Evolutionary conservation across 2,329 filamentous ascomycete genomes (phyloP).

Genomic region (Chlorencoelia australis): DNA sequence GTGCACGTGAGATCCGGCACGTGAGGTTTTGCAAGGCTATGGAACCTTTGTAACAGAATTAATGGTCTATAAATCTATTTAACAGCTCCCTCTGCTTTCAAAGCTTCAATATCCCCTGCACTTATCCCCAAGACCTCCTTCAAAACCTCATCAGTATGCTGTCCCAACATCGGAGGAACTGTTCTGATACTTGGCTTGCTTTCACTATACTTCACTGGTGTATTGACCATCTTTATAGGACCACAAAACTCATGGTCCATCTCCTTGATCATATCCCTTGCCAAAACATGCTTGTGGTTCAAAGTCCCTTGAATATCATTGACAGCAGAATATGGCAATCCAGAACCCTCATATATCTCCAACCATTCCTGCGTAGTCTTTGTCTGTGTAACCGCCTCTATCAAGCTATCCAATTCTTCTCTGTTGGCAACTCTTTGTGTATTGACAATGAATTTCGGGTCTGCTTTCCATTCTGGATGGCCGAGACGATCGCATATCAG

Average conservation of each 20-base stretch:
- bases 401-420: conserved; percentile 64
- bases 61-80: conserved; percentile 31
- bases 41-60: too few relatives aligned
- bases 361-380: conserved; percentile 87
- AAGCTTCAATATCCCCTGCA: conserved; percentile 44
- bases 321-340: conserved; percentile 89
- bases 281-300: conserved; percentile 73
- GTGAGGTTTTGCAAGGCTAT: too few relatives aligned
- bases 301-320: conserved; percentile 85
- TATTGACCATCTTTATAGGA: conserved; percentile 81
- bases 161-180: conserved; percentile 73
- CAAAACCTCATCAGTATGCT: conserved; percentile 77
- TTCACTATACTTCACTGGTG: conserved; percentile 87
- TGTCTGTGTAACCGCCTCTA: conserved; percentile 63
- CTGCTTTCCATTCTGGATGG: conserved; percentile 47
- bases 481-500: conserved; percentile 52
- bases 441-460: conserved; percentile 51
- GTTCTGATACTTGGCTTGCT: conserved; percentile 65
- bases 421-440: conserved; percentile 58
- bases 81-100: conserved; percentile 60
- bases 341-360: conserved; percentile 73
- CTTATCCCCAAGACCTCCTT: conserved; percentile 50
- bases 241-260: conserved; percentile 77
- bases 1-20: conserved; percentile 9
- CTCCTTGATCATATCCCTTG: conserved; percentile 82